These are phyloP conservation scores for Eutypa lata DNA, from an alignment of 2,329 filamentous ascomycete genomes.

Conservation along the genomic window DNA sequence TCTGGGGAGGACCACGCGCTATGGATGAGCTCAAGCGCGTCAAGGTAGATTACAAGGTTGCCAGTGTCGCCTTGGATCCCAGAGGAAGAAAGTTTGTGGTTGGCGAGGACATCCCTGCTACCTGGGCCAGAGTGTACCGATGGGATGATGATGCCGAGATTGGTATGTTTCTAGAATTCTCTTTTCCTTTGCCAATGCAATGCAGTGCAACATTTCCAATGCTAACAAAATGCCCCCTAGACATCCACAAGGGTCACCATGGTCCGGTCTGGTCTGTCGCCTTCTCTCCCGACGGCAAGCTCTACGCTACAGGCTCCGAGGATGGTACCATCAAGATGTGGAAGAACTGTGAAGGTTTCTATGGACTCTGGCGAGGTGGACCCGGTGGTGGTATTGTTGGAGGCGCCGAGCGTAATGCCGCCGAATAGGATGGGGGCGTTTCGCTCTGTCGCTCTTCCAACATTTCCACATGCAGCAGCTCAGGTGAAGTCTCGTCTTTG, in stretches of 20 bases:
- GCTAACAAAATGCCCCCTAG: slow-evolving; percentile 38
- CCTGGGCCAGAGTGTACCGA: slow-evolving; percentile 93
- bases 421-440: slow-evolving; percentile 34
- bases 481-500: slow-evolving; percentile 3
- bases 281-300: slow-evolving; percentile 91
- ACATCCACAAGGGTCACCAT: slow-evolving; percentile 94
- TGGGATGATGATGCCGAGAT: slow-evolving; percentile 81
- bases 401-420: slow-evolving; percentile 26
- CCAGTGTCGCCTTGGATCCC: slow-evolving; percentile 84
- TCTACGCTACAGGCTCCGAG: slow-evolving; percentile 95
- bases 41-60: slow-evolving; percentile 78
- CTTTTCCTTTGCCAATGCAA: neutral
- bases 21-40: slow-evolving; percentile 74
- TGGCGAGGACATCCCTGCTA: slow-evolving; percentile 81
- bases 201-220: neutral
- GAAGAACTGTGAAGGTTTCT: slow-evolving; percentile 67
- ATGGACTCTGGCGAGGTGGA: slow-evolving; percentile 61
- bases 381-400: slow-evolving; percentile 19
- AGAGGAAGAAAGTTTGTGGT: slow-evolving; percentile 81
- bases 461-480: slow-evolving; percentile 3
- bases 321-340: slow-evolving; percentile 96
- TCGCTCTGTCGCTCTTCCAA: slow-evolving; percentile 13
- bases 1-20: slow-evolving; percentile 76
- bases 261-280: slow-evolving; percentile 95
- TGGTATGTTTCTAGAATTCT: slow-evolving; percentile 42